Evolutionary conservation across 2,329 filamentous ascomycete genomes (phyloP).

Genomic region (Fusarium keratoplasticum): DNA sequence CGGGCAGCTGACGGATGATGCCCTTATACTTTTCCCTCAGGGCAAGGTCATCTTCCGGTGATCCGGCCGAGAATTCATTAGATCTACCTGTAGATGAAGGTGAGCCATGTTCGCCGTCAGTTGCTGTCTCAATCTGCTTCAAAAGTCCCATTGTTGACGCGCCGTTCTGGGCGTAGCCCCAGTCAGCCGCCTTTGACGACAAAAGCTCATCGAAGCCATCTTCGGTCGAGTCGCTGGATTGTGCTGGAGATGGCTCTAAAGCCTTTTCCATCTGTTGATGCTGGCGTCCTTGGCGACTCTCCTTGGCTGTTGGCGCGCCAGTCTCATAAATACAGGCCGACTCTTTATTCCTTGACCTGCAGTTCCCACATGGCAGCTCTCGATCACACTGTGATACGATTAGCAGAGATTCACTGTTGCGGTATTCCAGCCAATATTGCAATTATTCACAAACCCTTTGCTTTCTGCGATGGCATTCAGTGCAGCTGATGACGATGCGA

Average conservation of each 20-base stretch:
- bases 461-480: constrained; percentile 73
- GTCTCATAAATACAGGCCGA: constrained; percentile 68
- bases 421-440: not conserved
- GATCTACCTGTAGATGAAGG: not conserved
- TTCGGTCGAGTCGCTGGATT: not conserved
- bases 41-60: constrained; percentile 49
- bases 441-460: constrained; percentile 60
- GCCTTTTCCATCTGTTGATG: constrained; percentile 1
- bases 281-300: constrained; percentile 19
- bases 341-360: constrained; percentile 67
- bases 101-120: constrained; percentile 43
- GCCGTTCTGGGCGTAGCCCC: constrained; percentile 65
- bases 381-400: constrained; percentile 64
- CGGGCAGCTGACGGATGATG: constrained; percentile 68
- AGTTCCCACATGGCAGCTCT: constrained; percentile 69
- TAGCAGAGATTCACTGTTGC: not conserved
- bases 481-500: constrained; percentile 71
- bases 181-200: constrained; percentile 58
- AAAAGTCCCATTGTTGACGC: constrained; percentile 67
- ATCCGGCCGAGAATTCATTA: not conserved
- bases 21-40: constrained; percentile 69
- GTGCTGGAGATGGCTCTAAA: not conserved
- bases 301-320: constrained; percentile 56
- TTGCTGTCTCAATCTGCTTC: constrained; percentile 63
- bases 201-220: constrained; percentile 47